These are phyloP conservation scores for Trichoderma guizhouense DNA, from an alignment of 2,329 filamentous ascomycete genomes.

Conservation along the genomic window DNA sequence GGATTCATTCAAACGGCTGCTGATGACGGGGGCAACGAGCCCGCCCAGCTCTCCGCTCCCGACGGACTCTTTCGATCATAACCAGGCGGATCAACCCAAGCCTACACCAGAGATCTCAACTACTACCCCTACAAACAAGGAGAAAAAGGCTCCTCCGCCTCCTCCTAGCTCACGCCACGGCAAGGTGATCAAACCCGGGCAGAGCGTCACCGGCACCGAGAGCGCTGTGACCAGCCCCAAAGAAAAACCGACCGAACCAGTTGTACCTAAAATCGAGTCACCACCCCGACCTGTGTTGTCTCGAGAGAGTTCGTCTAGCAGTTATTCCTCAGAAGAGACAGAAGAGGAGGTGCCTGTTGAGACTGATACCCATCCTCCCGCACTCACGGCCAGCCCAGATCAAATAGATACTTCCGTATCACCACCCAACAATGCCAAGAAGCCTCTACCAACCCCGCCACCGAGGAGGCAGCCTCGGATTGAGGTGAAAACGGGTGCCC, in stretches of 20 bases:
- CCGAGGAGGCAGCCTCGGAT: slow-evolving; percentile 44
- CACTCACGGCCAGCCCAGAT: neutral
- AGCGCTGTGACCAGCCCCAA: slow-evolving; percentile 26
- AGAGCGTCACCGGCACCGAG: neutral
- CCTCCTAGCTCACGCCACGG: slow-evolving; percentile 74
- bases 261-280: neutral
- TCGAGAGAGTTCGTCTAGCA: neutral
- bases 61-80: slow-evolving; percentile 11
- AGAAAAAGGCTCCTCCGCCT: slow-evolving; percentile 66
- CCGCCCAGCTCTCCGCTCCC: slow-evolving; percentile 14
- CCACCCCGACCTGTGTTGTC: neutral
- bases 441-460: slow-evolving; percentile 49
- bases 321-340: neutral
- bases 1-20: slow-evolving; percentile 70
- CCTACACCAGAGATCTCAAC: neutral
- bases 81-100: neutral
- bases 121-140: slow-evolving; percentile 1
- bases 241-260: slow-evolving; percentile 21
- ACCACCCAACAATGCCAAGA: slow-evolving; percentile 30
- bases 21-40: slow-evolving; percentile 67
- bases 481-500: slow-evolving; percentile 39
- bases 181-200: slow-evolving; percentile 58
- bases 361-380: neutral
- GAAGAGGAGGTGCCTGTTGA: neutral
- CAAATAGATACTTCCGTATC: neutral